Percentiles rank a stretch among this genome's conserved stretches.
Evolutionary conservation across 352 stramenopile genomes (phyloP).

Genomic region (Phytophthora pseudosyringae): DNA sequence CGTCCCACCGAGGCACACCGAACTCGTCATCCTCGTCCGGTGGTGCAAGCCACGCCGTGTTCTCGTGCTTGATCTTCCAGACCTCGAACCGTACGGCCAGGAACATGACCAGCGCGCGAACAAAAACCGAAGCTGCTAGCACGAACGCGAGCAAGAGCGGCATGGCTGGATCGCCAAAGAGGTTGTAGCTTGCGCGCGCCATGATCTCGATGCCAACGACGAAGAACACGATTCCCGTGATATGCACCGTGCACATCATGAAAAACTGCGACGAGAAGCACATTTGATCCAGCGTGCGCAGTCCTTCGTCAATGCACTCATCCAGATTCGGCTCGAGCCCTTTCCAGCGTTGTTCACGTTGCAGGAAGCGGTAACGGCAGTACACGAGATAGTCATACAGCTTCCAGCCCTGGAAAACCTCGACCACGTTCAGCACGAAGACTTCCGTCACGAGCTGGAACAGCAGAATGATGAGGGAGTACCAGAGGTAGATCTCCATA

Average conservation of each 20-base stretch:
- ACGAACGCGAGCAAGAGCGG: slow-evolving; percentile 86
- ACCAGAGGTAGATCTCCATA: slow-evolving; percentile 98
- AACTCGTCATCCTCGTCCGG: slow-evolving; percentile 93
- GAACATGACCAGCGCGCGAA: slow-evolving; percentile 80
- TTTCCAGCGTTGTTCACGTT: slow-evolving; percentile 97
- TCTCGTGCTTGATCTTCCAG: slow-evolving; percentile 97
- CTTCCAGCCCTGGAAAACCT: slow-evolving; percentile 98
- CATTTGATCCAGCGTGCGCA: slow-evolving; percentile 96
- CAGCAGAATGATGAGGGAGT: slow-evolving; percentile 94
- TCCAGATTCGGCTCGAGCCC: slow-evolving; percentile 95
- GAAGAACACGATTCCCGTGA: slow-evolving; percentile 96
- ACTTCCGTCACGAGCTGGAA: slow-evolving; percentile 96
- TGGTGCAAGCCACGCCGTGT: slow-evolving; percentile 93
- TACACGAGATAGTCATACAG: slow-evolving; percentile 98
- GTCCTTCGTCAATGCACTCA: slow-evolving; percentile 96
- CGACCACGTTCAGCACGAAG: slow-evolving; percentile 95
- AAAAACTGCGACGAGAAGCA: slow-evolving; percentile 99
- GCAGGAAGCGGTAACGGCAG: slow-evolving; percentile 94
- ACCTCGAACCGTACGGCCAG: slow-evolving; percentile 90
- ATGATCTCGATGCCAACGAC: slow-evolving; percentile 97
- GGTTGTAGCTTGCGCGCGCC: slow-evolving; percentile 93
- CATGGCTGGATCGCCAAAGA: slow-evolving; percentile 96
- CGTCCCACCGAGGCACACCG: slow-evolving; percentile 91
- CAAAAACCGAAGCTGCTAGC: slow-evolving; percentile 53
- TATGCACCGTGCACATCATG: slow-evolving; percentile 96